phyloP scores from a whole-genome alignment of 2,329 filamentous ascomycete species.

The Drechslerella coelobrocha region DNA sequence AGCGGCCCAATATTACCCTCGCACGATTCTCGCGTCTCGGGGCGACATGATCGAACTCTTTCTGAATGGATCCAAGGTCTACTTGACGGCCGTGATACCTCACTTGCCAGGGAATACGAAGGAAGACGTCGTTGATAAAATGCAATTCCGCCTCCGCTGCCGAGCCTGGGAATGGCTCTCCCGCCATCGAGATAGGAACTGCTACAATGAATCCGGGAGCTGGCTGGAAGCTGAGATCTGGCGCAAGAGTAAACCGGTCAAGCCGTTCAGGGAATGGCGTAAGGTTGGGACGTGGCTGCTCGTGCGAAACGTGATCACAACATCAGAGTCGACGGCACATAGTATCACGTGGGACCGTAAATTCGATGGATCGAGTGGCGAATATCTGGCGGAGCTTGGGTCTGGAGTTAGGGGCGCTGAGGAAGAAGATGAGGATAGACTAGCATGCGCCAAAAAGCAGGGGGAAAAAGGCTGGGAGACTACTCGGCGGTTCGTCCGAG shows the following conservation, averaged over 20 bases:
- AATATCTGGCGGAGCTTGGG: background rate
- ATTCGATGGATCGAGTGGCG: too few relatives aligned
- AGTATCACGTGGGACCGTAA: constrained; percentile 3
- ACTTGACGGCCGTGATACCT: constrained; percentile 21
- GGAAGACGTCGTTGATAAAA: constrained; percentile 5
- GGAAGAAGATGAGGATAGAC: background rate
- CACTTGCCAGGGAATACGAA: background rate
- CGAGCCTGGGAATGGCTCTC: constrained; percentile 6
- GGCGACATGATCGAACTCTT: constrained; percentile 1
- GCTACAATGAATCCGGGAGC: constrained; percentile 11
- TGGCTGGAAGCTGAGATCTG: constrained; percentile 33
- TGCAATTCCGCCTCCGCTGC: constrained; percentile 24
- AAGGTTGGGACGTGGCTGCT: constrained; percentile 9
- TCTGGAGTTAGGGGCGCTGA: background rate
- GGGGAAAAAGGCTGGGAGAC: background rate
- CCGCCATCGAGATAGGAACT: constrained; percentile 6
- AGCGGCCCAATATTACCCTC: constrained; percentile 11
- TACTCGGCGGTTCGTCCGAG: constrained; percentile 5
- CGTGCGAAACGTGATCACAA: background rate
- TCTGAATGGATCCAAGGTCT: constrained; percentile 7
- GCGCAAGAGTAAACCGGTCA: background rate
- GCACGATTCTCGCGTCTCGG: constrained; percentile 1
- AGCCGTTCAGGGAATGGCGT: background rate
- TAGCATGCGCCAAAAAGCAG: background rate
- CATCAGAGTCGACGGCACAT: background rate